These are phyloP conservation scores for Hyparrhenia diplandra DNA, from an alignment of 176 grass and related monocot genomes.

Conservation along the genomic window DNA sequence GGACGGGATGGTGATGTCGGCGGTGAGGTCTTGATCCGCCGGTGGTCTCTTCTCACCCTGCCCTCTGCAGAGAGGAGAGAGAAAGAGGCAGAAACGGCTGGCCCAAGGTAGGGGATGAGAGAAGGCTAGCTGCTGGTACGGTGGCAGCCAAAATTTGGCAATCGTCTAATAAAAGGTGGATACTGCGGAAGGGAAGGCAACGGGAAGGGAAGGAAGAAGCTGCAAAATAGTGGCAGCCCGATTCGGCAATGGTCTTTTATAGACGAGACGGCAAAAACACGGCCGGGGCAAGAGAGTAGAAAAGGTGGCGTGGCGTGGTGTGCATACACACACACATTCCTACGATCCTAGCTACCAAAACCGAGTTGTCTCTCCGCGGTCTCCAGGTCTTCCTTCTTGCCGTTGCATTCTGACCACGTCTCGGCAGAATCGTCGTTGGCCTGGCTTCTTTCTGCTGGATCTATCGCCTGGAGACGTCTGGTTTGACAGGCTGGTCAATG, in stretches of 20 bases:
- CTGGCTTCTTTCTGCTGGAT: neutral
- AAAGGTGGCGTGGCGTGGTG: neutral
- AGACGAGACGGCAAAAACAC: neutral
- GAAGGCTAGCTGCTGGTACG: neutral
- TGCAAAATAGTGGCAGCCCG: constrained; percentile 22
- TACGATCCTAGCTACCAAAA: constrained; percentile 1
- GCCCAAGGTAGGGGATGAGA: constrained; percentile 9
- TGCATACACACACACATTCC: neutral
- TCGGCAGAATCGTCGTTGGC: neutral
- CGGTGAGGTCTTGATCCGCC: neutral
- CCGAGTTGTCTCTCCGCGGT: neutral
- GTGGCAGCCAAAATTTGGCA: constrained; percentile 28
- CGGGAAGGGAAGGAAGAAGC: neutral
- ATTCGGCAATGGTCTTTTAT: neutral
- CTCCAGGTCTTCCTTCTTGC: neutral
- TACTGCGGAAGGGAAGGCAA: neutral
- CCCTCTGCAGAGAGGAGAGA: constrained; percentile 20
- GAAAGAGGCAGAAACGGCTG: neutral
- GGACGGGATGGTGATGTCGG: neutral
- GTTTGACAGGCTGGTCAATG: neutral
- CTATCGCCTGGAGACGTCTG: neutral
- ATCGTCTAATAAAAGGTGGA: constrained; percentile 28
- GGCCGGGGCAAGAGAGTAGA: no score
- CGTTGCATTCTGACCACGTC: neutral
- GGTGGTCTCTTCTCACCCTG: neutral